phyloP scores from a whole-genome alignment of 441 rosid species.

The Macaranga tanarius region DNA sequence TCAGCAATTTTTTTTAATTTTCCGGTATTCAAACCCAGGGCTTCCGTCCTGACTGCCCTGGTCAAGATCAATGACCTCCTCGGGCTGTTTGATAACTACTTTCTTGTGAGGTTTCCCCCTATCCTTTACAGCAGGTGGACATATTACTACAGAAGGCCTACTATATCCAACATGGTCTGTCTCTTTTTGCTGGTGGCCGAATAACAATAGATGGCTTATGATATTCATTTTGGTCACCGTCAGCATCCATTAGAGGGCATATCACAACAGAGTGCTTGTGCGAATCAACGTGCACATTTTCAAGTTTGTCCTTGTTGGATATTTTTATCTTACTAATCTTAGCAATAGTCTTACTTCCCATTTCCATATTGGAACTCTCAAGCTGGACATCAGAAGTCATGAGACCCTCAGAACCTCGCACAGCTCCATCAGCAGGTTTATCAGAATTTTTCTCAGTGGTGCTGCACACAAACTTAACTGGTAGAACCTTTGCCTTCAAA shows the following conservation, averaged over 20 bases:
- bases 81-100: conserved; percentile 73
- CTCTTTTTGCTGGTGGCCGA: conserved; percentile 34
- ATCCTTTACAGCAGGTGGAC: conserved; percentile 68
- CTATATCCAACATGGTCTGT: conserved; percentile 31
- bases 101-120: conserved; percentile 71
- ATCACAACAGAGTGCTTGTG: conserved; percentile 65
- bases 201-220: conserved; percentile 63
- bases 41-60: conserved; percentile 71
- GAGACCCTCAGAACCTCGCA: conserved; percentile 55
- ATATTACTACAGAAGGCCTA: conserved; percentile 47
- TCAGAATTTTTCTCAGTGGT: conserved; percentile 55
- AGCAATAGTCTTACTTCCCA: conserved; percentile 48
- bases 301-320: conserved; percentile 68
- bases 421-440: conserved; percentile 44
- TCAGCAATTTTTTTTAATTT: conserved; percentile 85
- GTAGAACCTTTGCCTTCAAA: conserved; percentile 58
- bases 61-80: conserved; percentile 72
- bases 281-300: conserved; percentile 50
- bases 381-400: conserved; percentile 39
- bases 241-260: conserved; percentile 49
- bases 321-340: conserved; percentile 72
- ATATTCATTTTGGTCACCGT: conserved; percentile 53
- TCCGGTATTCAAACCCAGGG: conserved; percentile 60
- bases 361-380: conserved; percentile 47
- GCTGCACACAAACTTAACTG: conserved; percentile 72